These are phyloP conservation scores for Bruguiera gymnorhiza DNA, from an alignment of 345 rosid species.

Conservation along the genomic window DNA sequence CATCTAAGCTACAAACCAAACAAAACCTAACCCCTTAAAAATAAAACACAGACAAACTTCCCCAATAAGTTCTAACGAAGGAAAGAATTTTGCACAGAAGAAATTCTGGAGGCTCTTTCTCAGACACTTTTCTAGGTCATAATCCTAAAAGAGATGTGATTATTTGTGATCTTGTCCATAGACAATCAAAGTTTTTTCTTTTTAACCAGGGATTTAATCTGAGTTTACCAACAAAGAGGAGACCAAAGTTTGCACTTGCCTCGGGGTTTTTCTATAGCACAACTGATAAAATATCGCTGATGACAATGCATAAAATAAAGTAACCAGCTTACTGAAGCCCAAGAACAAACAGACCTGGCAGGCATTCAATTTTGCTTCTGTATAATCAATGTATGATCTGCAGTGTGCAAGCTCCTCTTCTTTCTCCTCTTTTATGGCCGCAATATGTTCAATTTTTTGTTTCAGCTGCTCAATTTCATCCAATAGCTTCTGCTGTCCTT, in stretches of 20 bases:
- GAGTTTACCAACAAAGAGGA: background rate
- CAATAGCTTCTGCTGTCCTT: no score
- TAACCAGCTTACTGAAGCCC: no score
- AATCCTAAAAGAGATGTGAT: background rate
- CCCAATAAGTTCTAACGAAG: no score
- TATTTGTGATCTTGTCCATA: background rate
- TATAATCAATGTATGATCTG: background rate
- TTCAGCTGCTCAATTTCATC: slow-evolving; percentile 8
- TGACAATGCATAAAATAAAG: no score
- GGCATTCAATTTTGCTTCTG: slow-evolving; percentile 14
- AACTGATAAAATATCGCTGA: no score
- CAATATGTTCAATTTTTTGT: slow-evolving; percentile 8
- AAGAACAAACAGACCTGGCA: slow-evolving; percentile 13
- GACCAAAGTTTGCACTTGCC: background rate
- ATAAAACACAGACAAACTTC: no score
- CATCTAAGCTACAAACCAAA: no score
- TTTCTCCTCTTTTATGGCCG: slow-evolving; percentile 5
- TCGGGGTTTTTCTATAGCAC: no score
- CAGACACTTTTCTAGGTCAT: background rate
- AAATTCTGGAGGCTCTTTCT: no score
- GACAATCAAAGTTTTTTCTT: background rate
- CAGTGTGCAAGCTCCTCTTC: slow-evolving; percentile 8
- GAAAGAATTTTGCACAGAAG: no score
- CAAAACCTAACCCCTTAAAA: no score
- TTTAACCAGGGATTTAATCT: no score